Evolutionary conservation across 164 flowering plant genomes (phyloP), one percentile per base, ranked within the genome.

Genomic region (Umbellularia californica): DNA sequence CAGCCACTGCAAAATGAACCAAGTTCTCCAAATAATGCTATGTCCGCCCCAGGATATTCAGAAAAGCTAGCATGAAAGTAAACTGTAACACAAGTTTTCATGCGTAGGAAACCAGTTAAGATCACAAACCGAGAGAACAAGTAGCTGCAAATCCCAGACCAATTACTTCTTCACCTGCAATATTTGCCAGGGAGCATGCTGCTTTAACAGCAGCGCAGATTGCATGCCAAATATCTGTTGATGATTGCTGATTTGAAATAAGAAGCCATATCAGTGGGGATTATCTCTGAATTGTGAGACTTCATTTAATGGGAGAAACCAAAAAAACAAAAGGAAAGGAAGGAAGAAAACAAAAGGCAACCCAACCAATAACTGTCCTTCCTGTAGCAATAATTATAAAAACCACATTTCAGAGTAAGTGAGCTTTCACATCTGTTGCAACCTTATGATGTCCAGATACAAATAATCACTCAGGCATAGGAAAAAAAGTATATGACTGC

Each of bases 181-280:
- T 87, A 82, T 92, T 79, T 74, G 97, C 97, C 75, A 80, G 86
- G 63, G 89, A 81, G 82, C 97, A 89, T 35, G 97, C 97, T 75
- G 92, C 75, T 82, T 89, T 91, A 65, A 94, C 99, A 65, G 99
- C 95, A 2, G 97, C 84, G 84, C 98, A 93, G 73, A 92, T 80
- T 27, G 99, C 94, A 88, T 81, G 97, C 98, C 99, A 95, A 65
- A 95, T 93, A 85, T 95, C 99, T n/a, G 99, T 95, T 19, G 99
- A 93, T 63, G 99, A 95, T 93, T 95, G 98, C 99, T 95, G 88
- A 47, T 74, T 71, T 41, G 33, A 55, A 79, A 70, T 41, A 51
- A 51, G 51, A 23, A 62, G 33, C 4, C 19, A 0, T 19, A 50
- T 28, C 70, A 71, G 24, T 27, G 25, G 13, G n/a, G 25, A 13